A percentile compares a stretch with the other conserved stretches of the same genome.
Evolutionary conservation across 331 rosid genomes (phyloP).

Genomic region (Malus hybrid): DNA sequence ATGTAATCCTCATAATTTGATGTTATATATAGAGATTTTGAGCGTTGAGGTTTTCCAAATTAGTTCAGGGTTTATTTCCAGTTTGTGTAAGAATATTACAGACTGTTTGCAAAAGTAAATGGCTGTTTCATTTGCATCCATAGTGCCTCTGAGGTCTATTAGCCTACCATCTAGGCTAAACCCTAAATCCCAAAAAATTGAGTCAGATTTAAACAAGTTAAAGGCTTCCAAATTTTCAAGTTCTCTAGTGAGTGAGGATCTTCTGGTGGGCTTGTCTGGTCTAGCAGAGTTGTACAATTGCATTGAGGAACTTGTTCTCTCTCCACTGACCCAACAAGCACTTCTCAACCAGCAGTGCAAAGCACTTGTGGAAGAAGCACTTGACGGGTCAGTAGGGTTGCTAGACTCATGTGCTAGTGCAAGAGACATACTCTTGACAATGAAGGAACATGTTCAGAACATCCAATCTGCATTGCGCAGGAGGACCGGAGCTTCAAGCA

Average conservation of each 20-base stretch:
- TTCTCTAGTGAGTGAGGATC: constrained; percentile 29
- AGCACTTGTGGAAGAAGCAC: constrained; percentile 46
- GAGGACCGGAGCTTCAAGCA: neutral
- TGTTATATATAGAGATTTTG: neutral
- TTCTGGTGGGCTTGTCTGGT: constrained; percentile 38
- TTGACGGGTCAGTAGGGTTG: constrained; percentile 46
- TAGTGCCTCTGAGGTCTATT: constrained; percentile 58
- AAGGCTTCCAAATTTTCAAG: constrained; percentile 17
- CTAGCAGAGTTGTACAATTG: constrained; percentile 55
- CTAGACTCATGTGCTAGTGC: constrained; percentile 30
- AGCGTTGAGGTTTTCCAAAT: neutral
- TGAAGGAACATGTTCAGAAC: constrained; percentile 24
- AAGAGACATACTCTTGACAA: constrained; percentile 25
- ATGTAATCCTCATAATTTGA: neutral
- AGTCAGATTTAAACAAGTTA: constrained; percentile 41
- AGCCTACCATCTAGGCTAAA: constrained; percentile 75
- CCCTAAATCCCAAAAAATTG: constrained; percentile 51
- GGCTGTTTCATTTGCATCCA: constrained; percentile 29
- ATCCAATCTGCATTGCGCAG: constrained; percentile 34
- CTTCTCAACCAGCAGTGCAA: constrained; percentile 44
- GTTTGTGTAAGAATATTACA: neutral
- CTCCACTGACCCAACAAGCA: constrained; percentile 43
- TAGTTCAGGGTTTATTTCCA: constrained; percentile 13
- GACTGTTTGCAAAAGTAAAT: constrained; percentile 21
- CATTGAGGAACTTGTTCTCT: constrained; percentile 48